Percentiles rank a stretch among this genome's conserved stretches.
Evolutionary conservation across 2,329 filamentous ascomycete species (phyloP).

Genomic region (Cordyceps javanica): DNA sequence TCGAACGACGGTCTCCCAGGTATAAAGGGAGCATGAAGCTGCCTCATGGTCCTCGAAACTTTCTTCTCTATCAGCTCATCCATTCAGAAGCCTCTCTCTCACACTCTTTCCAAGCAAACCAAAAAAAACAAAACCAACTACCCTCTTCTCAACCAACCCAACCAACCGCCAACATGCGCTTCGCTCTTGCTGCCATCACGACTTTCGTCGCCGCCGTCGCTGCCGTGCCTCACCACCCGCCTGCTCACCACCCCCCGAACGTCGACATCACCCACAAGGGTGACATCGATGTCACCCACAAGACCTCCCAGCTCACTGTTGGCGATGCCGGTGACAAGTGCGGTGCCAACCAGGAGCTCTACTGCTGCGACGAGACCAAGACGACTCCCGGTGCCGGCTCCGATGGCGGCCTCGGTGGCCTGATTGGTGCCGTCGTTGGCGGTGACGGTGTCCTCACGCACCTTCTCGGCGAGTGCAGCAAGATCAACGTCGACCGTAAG

Average conservation of each 20-base stretch:
- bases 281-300: not conserved
- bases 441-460: not conserved
- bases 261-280: not conserved
- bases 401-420: not conserved
- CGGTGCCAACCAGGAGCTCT: not conserved
- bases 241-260: too few species aligned
- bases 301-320: not conserved
- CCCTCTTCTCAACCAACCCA: not conserved
- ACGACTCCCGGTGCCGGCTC: not conserved
- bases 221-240: not conserved
- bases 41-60: not conserved
- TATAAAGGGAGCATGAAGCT: not conserved
- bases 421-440: not conserved
- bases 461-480: not conserved
- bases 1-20: too few species aligned
- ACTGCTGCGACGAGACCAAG: not conserved
- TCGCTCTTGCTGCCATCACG: not conserved
- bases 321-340: not conserved
- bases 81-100: not conserved
- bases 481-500: not conserved
- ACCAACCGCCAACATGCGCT: not conserved
- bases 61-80: not conserved
- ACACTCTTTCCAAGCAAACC: not conserved
- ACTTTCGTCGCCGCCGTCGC: not conserved
- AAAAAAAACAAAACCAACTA: not conserved